phyloP scores from a whole-genome alignment of 768 basidiomycete genomes.

The Leccinum subgranulosum region DNA sequence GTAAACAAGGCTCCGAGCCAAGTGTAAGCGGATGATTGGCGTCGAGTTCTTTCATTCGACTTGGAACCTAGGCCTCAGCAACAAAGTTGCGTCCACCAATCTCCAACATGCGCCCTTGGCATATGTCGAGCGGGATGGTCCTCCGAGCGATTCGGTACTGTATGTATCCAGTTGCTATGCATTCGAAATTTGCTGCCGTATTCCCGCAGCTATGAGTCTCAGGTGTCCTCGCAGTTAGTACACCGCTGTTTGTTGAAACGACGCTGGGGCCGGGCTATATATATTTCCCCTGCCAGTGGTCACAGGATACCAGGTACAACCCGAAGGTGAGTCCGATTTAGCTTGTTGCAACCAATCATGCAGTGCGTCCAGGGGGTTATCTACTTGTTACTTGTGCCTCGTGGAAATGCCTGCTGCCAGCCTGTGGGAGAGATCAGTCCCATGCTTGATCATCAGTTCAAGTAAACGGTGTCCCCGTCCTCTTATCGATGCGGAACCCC shows the following conservation, averaged over 20 bases:
- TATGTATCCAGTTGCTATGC: too few species aligned
- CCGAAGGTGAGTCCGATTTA: too few species aligned
- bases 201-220: not conserved
- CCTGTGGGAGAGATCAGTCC: not conserved
- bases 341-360: not conserved
- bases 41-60: not conserved
- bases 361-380: not conserved
- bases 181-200: not conserved
- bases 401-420: not conserved
- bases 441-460: too few species aligned
- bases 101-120: not conserved
- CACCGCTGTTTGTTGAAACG: not conserved
- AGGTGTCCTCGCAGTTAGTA: too few species aligned
- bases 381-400: not conserved
- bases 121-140: not conserved
- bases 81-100: not conserved
- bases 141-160: not conserved
- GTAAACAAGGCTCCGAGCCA: not conserved
- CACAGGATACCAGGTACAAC: not conserved
- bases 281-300: not conserved
- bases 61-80: not conserved
- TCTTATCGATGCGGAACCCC: too few species aligned
- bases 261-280: not conserved
- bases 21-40: too few species aligned
- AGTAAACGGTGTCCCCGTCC: too few species aligned